Conservation (phyloP, 179 eudicot species). For the Beta macrorhiza region DNA sequence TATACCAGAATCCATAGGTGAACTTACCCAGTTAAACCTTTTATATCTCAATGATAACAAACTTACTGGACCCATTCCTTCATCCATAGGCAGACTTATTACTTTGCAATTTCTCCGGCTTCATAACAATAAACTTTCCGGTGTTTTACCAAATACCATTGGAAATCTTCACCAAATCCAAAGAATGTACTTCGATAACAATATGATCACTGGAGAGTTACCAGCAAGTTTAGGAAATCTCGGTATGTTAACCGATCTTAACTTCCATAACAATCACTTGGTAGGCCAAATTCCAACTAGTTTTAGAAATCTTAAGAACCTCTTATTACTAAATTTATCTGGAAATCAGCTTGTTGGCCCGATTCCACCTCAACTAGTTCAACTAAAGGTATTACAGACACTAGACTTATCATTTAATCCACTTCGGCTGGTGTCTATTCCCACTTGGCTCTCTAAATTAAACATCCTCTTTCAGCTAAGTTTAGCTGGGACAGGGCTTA, state of each 20-base stretch:
- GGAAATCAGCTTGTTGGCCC: constrained; percentile 42
- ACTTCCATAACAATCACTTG: constrained; percentile 42
- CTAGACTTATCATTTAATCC: constrained; percentile 62
- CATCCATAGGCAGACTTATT: constrained; percentile 41
- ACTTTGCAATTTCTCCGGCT: constrained; percentile 46
- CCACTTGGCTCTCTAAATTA: constrained; percentile 16
- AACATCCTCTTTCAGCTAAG: too few species aligned
- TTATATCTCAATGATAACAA: constrained; percentile 45
- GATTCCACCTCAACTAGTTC: constrained; percentile 42
- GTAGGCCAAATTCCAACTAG: constrained; percentile 50
- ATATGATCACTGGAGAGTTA: constrained; percentile 49
- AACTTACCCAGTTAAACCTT: too few species aligned
- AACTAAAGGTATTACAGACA: constrained; percentile 37
- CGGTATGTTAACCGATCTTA: too few species aligned
- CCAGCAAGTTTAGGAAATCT: too few species aligned
- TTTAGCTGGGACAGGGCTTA: constrained; percentile 52
- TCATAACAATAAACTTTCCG: constrained; percentile 44
- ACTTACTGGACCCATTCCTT: constrained; percentile 51
- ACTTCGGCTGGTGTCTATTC: constrained; percentile 38
- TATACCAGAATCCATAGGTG: constrained; percentile 34
- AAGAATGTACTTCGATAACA: constrained; percentile 53
- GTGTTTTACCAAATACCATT: constrained; percentile 51
- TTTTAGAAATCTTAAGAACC: constrained; percentile 27
- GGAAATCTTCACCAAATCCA: constrained; percentile 46
- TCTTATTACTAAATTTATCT: constrained; percentile 52